Evolutionary conservation across 2,329 filamentous ascomycete species (phyloP).

Genomic region (Chrysoporthe deuterocubensis): DNA sequence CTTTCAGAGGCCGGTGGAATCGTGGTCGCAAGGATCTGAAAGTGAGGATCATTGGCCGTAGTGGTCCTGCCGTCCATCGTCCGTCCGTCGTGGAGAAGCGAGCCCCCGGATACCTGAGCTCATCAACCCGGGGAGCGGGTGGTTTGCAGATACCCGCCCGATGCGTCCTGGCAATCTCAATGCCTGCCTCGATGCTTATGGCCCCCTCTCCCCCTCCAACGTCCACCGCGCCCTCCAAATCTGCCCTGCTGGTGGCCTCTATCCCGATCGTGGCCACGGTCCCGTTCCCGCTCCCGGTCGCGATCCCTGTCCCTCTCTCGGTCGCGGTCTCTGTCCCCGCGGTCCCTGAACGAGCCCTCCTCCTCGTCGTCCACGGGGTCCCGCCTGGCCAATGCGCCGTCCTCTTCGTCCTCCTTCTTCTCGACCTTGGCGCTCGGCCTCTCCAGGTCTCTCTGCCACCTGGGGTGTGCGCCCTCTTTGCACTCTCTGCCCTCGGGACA

Average conservation of each 20-base stretch:
- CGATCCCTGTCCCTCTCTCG: slow-evolving; percentile 40
- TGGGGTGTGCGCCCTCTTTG: slow-evolving; percentile 79
- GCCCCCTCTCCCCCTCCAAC: slow-evolving; percentile 38
- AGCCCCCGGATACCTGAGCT: not conserved
- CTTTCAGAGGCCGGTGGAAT: not conserved
- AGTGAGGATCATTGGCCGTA: not conserved
- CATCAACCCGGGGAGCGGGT: not conserved
- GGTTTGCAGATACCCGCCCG: not conserved
- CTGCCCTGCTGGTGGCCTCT: slow-evolving; percentile 41
- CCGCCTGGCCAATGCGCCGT: slow-evolving; percentile 50
- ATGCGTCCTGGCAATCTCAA: not conserved
- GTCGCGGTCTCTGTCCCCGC: slow-evolving; percentile 41
- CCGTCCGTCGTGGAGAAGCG: not conserved
- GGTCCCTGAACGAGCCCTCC: slow-evolving; percentile 42
- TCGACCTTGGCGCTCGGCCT: slow-evolving; percentile 74
- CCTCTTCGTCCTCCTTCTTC: slow-evolving; percentile 60
- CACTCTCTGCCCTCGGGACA: slow-evolving; percentile 82
- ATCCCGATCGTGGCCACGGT: slow-evolving; percentile 30
- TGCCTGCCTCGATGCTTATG: slow-evolving; percentile 34
- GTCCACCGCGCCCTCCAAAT: slow-evolving; percentile 39
- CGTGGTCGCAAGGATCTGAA: not conserved
- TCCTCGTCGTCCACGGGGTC: slow-evolving; percentile 38
- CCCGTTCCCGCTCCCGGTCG: slow-evolving; percentile 42
- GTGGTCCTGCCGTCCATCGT: not conserved
- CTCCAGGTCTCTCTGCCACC: slow-evolving; percentile 77